These are phyloP conservation scores for Pseudonitzschia delicatissima DNA, from an alignment of 108 stramenopile species.

Conservation along the genomic window DNA sequence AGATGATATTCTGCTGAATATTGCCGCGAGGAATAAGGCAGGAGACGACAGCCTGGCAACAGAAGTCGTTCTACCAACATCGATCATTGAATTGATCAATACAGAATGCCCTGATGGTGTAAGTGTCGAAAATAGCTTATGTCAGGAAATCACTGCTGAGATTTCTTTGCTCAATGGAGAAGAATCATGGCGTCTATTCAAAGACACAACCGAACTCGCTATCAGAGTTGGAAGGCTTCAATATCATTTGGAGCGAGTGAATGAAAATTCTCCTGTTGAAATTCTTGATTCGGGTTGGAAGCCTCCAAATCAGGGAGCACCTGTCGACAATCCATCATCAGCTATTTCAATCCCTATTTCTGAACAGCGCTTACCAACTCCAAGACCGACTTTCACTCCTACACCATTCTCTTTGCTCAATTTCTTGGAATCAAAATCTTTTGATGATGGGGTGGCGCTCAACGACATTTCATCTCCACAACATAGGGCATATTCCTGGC, in stretches of 20 bases:
- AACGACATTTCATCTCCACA: conserved; percentile 17
- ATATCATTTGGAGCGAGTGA: conserved; percentile 15
- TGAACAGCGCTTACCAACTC: background rate
- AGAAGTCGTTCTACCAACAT: conserved; percentile 15
- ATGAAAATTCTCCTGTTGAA: conserved; percentile 22
- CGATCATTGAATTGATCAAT: background rate
- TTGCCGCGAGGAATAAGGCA: background rate
- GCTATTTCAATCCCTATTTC: background rate
- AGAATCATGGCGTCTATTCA: conserved; percentile 12
- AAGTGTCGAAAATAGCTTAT: background rate
- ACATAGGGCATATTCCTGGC: conserved; percentile 31
- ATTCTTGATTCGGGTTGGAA: conserved; percentile 11
- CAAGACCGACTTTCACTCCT: background rate
- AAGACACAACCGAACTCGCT: conserved; percentile 9
- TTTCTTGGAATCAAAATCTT: conserved; percentile 19
- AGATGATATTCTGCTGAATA: conserved; percentile 5
- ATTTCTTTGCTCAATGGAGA: conserved; percentile 22
- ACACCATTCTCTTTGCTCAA: conserved; percentile 7
- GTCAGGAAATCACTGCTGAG: conserved; percentile 22
- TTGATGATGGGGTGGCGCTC: conserved; percentile 33
- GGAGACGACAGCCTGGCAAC: background rate
- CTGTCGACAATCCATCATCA: background rate
- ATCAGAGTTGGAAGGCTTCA: conserved; percentile 28
- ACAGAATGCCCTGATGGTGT: conserved; percentile 2
- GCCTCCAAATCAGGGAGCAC: background rate